These are phyloP conservation scores for Fistulina hepatica DNA, from an alignment of 1,284 basidiomycete species.

Conservation along the genomic window DNA sequence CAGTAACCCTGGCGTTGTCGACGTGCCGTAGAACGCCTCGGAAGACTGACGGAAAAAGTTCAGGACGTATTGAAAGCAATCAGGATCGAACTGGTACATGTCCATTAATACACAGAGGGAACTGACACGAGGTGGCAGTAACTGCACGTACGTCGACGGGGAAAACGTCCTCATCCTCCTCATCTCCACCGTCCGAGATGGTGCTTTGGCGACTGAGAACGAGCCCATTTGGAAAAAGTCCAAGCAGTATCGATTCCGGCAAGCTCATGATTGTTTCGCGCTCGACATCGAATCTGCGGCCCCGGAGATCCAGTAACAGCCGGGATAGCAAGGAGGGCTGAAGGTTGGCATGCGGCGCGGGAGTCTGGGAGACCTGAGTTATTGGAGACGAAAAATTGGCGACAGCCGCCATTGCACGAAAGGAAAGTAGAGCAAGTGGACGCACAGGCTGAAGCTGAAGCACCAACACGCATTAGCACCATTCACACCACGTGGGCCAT, in stretches of 20 bases:
- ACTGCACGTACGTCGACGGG: constrained; percentile 81
- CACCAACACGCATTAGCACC: too few species aligned
- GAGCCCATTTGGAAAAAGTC: constrained; percentile 95
- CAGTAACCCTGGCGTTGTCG: constrained; percentile 62
- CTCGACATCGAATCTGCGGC: constrained; percentile 88
- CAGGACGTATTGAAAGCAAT: constrained; percentile 90
- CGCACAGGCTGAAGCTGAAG: too few species aligned
- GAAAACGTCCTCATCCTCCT: constrained; percentile 90
- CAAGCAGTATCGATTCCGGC: constrained; percentile 92
- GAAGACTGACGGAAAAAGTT: constrained; percentile 85
- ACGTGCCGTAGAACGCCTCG: constrained; percentile 86
- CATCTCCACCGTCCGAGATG: constrained; percentile 62
- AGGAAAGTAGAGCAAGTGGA: too few species aligned
- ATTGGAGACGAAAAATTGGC: constrained; percentile 81
- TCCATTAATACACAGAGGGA: constrained; percentile 8
- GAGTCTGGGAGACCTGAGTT: constrained; percentile 71
- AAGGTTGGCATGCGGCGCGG: constrained; percentile 56
- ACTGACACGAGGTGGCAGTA: constrained; percentile 5
- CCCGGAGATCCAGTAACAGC: constrained; percentile 87
- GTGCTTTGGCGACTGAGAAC: constrained; percentile 83
- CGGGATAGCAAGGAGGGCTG: constrained; percentile 73
- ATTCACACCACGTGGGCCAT: too few species aligned
- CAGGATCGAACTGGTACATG: constrained; percentile 86
- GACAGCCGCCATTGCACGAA: too few species aligned
- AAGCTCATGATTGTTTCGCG: constrained; percentile 98